Conservation (phyloP, 768 basidiomycete genomes). For the Lactarius sp. region DNA sequence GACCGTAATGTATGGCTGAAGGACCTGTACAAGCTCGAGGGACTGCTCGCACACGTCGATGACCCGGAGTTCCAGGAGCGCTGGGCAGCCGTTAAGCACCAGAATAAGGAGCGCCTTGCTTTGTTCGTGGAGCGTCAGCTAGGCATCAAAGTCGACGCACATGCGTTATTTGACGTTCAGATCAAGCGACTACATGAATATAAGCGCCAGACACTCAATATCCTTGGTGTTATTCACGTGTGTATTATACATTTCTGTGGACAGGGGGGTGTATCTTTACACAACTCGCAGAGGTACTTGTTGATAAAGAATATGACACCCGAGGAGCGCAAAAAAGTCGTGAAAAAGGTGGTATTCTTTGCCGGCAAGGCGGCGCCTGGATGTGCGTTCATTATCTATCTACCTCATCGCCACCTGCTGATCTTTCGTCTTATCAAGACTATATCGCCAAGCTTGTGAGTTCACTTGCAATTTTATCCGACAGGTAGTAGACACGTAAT, state of each 20-base stretch:
- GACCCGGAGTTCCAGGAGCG: slow-evolving; percentile 69
- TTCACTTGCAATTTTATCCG: neutral
- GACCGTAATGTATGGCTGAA: slow-evolving; percentile 81
- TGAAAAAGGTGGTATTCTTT: slow-evolving; percentile 90
- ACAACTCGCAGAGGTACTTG: slow-evolving; percentile 60
- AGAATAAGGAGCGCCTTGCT: slow-evolving; percentile 88
- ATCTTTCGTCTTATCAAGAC: slow-evolving; percentile 40
- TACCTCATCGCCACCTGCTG: slow-evolving; percentile 4
- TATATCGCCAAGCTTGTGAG: slow-evolving; percentile 85
- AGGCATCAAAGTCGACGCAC: slow-evolving; percentile 65
- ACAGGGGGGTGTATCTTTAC: neutral
- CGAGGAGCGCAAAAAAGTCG: slow-evolving; percentile 74
- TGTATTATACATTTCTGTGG: slow-evolving; percentile 28
- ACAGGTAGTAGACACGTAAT: neutral
- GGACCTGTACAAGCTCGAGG: slow-evolving; percentile 71
- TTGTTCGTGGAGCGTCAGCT: slow-evolving; percentile 66
- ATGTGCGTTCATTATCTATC: slow-evolving; percentile 43
- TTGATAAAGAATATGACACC: slow-evolving; percentile 73
- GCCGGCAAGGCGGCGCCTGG: slow-evolving; percentile 97
- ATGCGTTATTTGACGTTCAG: slow-evolving; percentile 88
- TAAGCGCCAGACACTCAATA: slow-evolving; percentile 94
- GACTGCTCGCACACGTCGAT: slow-evolving; percentile 66
- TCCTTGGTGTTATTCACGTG: slow-evolving; percentile 84
- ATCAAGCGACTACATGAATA: slow-evolving; percentile 94
- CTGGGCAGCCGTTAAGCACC: slow-evolving; percentile 83